phyloP scores from a whole-genome alignment of 441 rosid species.

The Daphne laureola region DNA sequence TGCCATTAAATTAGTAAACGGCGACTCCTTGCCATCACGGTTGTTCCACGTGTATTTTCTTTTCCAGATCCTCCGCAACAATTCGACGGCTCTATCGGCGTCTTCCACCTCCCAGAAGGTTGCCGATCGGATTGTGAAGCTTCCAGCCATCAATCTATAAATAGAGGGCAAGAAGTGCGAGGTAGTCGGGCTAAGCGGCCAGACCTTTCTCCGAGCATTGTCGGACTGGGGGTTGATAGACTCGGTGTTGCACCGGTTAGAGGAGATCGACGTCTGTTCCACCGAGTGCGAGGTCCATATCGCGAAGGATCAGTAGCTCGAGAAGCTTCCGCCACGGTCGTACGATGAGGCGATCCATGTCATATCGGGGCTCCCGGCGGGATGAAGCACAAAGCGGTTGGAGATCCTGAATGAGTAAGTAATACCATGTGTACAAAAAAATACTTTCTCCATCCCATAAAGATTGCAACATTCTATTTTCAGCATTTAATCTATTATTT shows the following conservation, averaged over 20 bases:
- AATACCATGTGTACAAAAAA: no score
- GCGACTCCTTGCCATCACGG: no score
- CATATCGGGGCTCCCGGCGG: no score
- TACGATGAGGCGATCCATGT: slow-evolving; percentile 97
- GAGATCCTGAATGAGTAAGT: no score
- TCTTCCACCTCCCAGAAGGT: slow-evolving; percentile 48
- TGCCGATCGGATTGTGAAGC: slow-evolving; percentile 76
- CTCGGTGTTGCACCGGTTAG: slow-evolving; percentile 78
- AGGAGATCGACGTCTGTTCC: slow-evolving; percentile 92
- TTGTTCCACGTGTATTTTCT: no score
- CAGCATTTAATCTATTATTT: no score
- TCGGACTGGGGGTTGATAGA: slow-evolving; percentile 64
- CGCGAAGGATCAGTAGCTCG: slow-evolving; percentile 92
- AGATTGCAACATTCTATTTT: no score
- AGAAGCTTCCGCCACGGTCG: slow-evolving; percentile 66
- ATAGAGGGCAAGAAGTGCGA: slow-evolving; percentile 66
- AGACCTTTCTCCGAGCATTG: slow-evolving; percentile 73
- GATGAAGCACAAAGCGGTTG: no score
- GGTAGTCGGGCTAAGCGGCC: slow-evolving; percentile 67
- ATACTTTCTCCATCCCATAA: no score
- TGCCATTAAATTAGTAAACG: no score
- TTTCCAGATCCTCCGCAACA: slow-evolving; percentile 35
- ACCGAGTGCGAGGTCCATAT: slow-evolving; percentile 94
- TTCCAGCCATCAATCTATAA: slow-evolving; percentile 64
- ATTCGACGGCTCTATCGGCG: slow-evolving; percentile 18